Percentiles rank a stretch among this genome's conserved stretches.
Conservation (phyloP, 352 stramenopile genomes). For the Phytophthora gonapodyides region DNA sequence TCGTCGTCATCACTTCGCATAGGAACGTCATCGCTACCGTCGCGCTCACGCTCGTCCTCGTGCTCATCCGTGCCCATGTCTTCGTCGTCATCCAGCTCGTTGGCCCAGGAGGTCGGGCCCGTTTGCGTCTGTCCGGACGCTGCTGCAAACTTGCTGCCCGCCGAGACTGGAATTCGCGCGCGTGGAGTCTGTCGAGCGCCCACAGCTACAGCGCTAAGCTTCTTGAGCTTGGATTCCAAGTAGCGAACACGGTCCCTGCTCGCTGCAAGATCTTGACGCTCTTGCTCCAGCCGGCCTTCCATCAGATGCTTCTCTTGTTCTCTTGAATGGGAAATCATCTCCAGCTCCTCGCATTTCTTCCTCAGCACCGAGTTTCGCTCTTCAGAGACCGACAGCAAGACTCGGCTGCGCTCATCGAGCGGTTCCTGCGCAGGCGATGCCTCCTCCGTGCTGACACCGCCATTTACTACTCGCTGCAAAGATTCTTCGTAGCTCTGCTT, state of each 20-base stretch:
- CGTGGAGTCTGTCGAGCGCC: slow-evolving; percentile 22
- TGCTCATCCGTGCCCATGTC: slow-evolving; percentile 51
- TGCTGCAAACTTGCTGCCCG: slow-evolving; percentile 22
- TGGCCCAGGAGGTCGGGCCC: slow-evolving; percentile 63
- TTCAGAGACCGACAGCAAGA: slow-evolving; percentile 78
- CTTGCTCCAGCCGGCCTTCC: slow-evolving; percentile 45
- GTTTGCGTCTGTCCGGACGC: slow-evolving; percentile 21
- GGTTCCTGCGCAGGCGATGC: slow-evolving; percentile 32
- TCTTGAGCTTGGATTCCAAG: slow-evolving; percentile 64
- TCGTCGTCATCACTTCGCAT: slow-evolving; percentile 62
- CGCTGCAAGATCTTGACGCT: slow-evolving; percentile 54
- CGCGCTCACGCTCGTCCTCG: slow-evolving; percentile 43
- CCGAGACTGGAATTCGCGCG: slow-evolving; percentile 24
- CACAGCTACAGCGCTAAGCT: slow-evolving; percentile 37
- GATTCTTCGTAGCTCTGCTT: slow-evolving; percentile 87
- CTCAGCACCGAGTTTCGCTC: slow-evolving; percentile 70
- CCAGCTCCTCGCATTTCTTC: slow-evolving; percentile 81
- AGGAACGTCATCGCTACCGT: slow-evolving; percentile 50
- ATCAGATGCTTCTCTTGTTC: slow-evolving; percentile 61
- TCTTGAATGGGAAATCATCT: slow-evolving; percentile 42
- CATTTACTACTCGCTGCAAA: slow-evolving; percentile 71
- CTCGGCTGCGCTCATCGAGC: slow-evolving; percentile 61
- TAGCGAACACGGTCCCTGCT: slow-evolving; percentile 67
- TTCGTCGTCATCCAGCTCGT: slow-evolving; percentile 75
- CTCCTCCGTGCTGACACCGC: slow-evolving; percentile 20